A percentile compares a stretch with the other conserved stretches of the same genome.
These are phyloP conservation scores for Nicotiana noctiflora DNA, from an alignment of 257 asterid species.

Conservation along the genomic window DNA sequence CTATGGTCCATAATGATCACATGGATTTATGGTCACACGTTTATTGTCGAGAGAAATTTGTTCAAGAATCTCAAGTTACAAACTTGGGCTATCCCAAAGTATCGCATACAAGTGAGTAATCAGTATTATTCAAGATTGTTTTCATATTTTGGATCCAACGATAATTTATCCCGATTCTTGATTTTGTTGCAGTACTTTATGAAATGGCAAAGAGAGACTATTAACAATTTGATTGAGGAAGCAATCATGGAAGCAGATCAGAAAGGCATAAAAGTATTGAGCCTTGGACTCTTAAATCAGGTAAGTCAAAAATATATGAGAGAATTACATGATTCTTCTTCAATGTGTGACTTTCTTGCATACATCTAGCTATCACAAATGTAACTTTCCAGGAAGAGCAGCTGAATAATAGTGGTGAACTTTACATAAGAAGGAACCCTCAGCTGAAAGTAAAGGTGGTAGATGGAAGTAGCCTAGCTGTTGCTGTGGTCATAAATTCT, in stretches of 20 bases:
- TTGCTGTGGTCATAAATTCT: constrained; percentile 63
- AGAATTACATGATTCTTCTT: background rate
- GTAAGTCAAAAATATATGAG: constrained; percentile 18
- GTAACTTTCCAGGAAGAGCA: constrained; percentile 43
- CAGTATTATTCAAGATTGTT: background rate
- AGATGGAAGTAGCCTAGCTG: constrained; percentile 82
- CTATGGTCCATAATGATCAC: constrained; percentile 57
- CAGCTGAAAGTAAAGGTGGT: constrained; percentile 58
- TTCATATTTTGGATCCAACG: background rate
- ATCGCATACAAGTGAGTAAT: constrained; percentile 49
- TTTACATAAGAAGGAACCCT: constrained; percentile 51
- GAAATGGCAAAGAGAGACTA: constrained; percentile 70
- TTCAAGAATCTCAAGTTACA: constrained; percentile 61
- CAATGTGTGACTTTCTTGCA: background rate
- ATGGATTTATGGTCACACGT: constrained; percentile 51
- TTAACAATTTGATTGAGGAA: constrained; percentile 58
- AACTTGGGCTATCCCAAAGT: constrained; percentile 80
- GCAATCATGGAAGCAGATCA: constrained; percentile 61
- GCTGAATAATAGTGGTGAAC: constrained; percentile 49
- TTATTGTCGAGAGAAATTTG: constrained; percentile 59
- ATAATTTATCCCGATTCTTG: background rate
- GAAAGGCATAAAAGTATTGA: constrained; percentile 54
- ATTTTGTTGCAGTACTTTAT: constrained; percentile 49
- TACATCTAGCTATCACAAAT: background rate
- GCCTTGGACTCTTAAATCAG: constrained; percentile 73